A percentile compares a stretch with the other conserved stretches of the same genome.
Evolutionary conservation across 1,139 yeast genomes (phyloP).

Genomic region (Taphrina deformans): DNA sequence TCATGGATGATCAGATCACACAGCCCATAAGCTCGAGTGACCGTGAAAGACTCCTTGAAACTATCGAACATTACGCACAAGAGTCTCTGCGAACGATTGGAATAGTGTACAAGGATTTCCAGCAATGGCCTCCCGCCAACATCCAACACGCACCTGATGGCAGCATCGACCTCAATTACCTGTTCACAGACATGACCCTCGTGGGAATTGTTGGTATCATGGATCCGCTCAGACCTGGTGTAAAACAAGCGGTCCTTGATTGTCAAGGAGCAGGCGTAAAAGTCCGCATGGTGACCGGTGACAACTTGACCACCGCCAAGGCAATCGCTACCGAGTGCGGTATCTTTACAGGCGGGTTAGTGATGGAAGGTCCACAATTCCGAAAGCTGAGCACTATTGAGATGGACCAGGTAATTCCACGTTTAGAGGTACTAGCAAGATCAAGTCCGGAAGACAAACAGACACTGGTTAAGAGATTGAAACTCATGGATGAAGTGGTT

Average conservation of each 20-base stretch:
- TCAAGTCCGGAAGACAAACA: conserved; percentile 96
- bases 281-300: conserved; percentile 98
- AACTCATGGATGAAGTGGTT: conserved; percentile 82
- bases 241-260: conserved; percentile 78
- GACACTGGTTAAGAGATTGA: conserved; percentile 76
- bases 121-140: conserved; percentile 68
- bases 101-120: conserved; percentile 72
- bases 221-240: conserved; percentile 91
- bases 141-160: conserved; percentile 43
- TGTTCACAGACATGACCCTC: conserved; percentile 42
- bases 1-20: conserved; percentile 45
- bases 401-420: conserved; percentile 63
- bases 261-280: conserved; percentile 90
- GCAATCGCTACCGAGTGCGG: conserved; percentile 88
- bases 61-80: conserved; percentile 66
- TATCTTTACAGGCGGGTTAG: conserved; percentile 62
- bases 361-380: conserved; percentile 92
- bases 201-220: conserved; percentile 83
- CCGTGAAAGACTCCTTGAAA: conserved; percentile 46
- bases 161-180: conserved; percentile 38
- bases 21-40: conserved; percentile 42
- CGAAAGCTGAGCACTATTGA: conserved; percentile 64
- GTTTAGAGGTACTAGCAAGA: conserved; percentile 80
- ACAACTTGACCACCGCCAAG: conserved; percentile 81
- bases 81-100: conserved; percentile 84